phyloP scores from a whole-genome alignment of 306 rosid genomes.

The Fragaria vesca region DNA sequence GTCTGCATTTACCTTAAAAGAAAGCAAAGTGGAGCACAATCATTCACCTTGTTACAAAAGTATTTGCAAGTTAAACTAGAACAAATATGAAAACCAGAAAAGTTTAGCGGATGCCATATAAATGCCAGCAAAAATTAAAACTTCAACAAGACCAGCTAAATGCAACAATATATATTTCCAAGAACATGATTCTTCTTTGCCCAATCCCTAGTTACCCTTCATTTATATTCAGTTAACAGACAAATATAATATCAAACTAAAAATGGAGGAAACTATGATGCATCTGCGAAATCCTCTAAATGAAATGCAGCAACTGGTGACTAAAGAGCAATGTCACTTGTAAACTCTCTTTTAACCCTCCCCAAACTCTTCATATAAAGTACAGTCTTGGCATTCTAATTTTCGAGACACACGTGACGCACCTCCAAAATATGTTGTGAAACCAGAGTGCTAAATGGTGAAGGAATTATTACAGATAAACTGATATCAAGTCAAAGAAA shows the following conservation, averaged over 20 bases:
- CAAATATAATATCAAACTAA: neutral
- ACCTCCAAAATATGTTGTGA: too few species aligned
- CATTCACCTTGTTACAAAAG: neutral
- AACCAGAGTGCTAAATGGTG: neutral
- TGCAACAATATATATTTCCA: neutral
- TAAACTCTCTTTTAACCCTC: neutral
- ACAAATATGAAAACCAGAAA: neutral
- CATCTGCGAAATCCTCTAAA: neutral
- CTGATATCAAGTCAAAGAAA: neutral
- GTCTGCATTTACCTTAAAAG: slow-evolving; percentile 81
- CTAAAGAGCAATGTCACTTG: neutral
- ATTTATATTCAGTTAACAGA: neutral
- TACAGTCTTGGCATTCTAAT: neutral
- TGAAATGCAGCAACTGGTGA: neutral
- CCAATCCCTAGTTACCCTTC: too few species aligned
- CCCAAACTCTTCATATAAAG: neutral
- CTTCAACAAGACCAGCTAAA: neutral
- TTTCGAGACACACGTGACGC: neutral
- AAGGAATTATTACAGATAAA: neutral
- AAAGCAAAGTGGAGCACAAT: slow-evolving; percentile 25
- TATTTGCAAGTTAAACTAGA: neutral
- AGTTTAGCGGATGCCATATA: neutral
- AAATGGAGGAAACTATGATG: neutral
- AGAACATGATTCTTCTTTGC: too few species aligned
- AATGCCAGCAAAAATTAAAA: neutral